phyloP scores from a whole-genome alignment of 2,329 filamentous ascomycete genomes.

The Alternaria sp. region DNA sequence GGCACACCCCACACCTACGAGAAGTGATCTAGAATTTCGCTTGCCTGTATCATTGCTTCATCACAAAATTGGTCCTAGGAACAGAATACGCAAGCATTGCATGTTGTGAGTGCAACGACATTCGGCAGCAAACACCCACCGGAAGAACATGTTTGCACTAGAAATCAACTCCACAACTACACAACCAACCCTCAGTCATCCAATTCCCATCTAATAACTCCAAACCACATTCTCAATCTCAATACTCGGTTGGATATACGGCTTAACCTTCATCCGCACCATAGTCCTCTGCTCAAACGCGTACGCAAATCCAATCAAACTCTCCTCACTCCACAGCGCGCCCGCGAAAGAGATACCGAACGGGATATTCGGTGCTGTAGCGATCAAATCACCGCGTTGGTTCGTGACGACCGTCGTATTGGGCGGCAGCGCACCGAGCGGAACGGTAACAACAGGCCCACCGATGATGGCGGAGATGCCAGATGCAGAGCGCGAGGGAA shows the following conservation, averaged over 20 bases:
- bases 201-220: neutral
- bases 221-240: slow-evolving; percentile 58
- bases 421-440: slow-evolving; percentile 65
- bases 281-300: slow-evolving; percentile 71
- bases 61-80: neutral
- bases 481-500: slow-evolving; percentile 63
- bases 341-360: slow-evolving; percentile 73
- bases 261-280: slow-evolving; percentile 58
- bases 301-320: slow-evolving; percentile 71
- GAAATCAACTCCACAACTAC: too few species aligned
- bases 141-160: too few species aligned
- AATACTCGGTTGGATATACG: slow-evolving; percentile 60
- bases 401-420: slow-evolving; percentile 59
- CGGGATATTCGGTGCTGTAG: slow-evolving; percentile 62
- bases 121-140: neutral
- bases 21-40: too few species aligned
- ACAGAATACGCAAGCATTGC: too few species aligned
- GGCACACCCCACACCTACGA: too few species aligned
- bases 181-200: neutral
- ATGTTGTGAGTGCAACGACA: neutral
- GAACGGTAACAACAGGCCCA: slow-evolving; percentile 69
- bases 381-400: slow-evolving; percentile 61
- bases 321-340: slow-evolving; percentile 66
- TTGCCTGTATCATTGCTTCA: too few species aligned
- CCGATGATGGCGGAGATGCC: slow-evolving; percentile 65